Base-by-base conservation (phyloP, 768 basidiomycete genomes). In the Leccinum rimulosum region DNA sequence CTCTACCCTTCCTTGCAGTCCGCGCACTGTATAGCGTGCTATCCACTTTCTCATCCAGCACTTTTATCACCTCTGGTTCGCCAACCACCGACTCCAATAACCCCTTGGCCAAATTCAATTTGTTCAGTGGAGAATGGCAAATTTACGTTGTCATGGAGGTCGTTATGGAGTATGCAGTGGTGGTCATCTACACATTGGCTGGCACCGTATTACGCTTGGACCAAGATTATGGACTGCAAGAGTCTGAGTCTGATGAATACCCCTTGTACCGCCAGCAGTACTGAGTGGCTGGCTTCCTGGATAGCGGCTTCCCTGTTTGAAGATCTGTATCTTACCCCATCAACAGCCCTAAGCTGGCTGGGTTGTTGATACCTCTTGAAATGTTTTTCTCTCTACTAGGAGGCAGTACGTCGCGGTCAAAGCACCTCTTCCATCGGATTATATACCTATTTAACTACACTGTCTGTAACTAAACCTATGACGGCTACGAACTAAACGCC, bases 1-100 rank as follows among this genome's bases (percentile, higher is more conserved):
- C 83, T 9, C 73, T 89, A 14, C 86, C 86, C 5, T 83, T 87
- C 71, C 75, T 89, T 33, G 82, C 80, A 17, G 80, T 83, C 35
- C 71, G 71, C 11, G 56, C 67, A 14, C 25, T 73, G 4, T 89
- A 88, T 65, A 76, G 80, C 48, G 71, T 89, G 36, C 76, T 89
- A 45, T 77, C 81, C 28, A 80, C 80, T 6, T 88, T 81, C 75
- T 84, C 85, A 47, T 70, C 73, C 19, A 56, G 52, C 22, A 74
- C 86, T 15, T 75, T 78, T 12, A 65, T 77, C 50, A 76, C 3
- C 17, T 56, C 79, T 52, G 56, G 52, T 17, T 11, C 62, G 31
- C 36, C 62, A 25, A 58, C 59, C 19, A 74, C 75, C 5, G 40
- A 38, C 14, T 62, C 65, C 14, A 19, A 28, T 19, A 64, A 51